Percentiles rank a stretch among this genome's conserved stretches.
Evolutionary conservation across 1,139 yeast species (phyloP).

Genomic region (Casaregolazyma lundiana): DNA sequence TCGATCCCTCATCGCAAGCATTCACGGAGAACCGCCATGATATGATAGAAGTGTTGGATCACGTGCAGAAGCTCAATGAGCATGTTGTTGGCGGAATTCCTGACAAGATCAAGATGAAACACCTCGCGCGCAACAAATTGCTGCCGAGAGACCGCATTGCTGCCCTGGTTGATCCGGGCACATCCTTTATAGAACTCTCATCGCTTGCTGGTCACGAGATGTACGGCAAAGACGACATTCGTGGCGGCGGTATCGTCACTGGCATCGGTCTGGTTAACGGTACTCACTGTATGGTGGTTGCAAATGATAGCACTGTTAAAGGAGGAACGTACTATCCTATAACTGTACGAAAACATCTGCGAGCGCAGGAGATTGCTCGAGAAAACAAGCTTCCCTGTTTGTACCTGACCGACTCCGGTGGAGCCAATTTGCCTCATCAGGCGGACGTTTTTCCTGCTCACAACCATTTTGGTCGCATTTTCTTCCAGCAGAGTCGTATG

Average conservation of each 20-base stretch:
- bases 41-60: slow-evolving; percentile 22
- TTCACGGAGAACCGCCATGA: slow-evolving; percentile 25
- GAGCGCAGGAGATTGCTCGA: slow-evolving; percentile 35
- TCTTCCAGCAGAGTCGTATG: slow-evolving; percentile 34
- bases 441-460: slow-evolving; percentile 36
- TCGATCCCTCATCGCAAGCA: slow-evolving; percentile 28
- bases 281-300: slow-evolving; percentile 31
- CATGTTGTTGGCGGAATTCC: slow-evolving; percentile 28
- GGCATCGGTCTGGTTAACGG: slow-evolving; percentile 35
- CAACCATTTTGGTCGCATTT: slow-evolving; percentile 35
- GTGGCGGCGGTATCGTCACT: slow-evolving; percentile 35
- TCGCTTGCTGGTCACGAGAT: slow-evolving; percentile 32
- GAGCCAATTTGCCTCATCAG: slow-evolving; percentile 36
- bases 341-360: slow-evolving; percentile 33
- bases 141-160: slow-evolving; percentile 34
- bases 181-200: slow-evolving; percentile 32
- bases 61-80: slow-evolving; percentile 22
- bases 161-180: slow-evolving; percentile 32
- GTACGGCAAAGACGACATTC: slow-evolving; percentile 32
- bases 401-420: slow-evolving; percentile 35
- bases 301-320: slow-evolving; percentile 35
- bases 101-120: slow-evolving; percentile 36
- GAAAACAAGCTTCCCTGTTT: slow-evolving; percentile 34
- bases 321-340: slow-evolving; percentile 38
- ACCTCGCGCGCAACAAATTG: slow-evolving; percentile 31